Evolutionary conservation across 2,329 filamentous ascomycete genomes (phyloP).

Genomic region (Aspergillus brasiliensis): DNA sequence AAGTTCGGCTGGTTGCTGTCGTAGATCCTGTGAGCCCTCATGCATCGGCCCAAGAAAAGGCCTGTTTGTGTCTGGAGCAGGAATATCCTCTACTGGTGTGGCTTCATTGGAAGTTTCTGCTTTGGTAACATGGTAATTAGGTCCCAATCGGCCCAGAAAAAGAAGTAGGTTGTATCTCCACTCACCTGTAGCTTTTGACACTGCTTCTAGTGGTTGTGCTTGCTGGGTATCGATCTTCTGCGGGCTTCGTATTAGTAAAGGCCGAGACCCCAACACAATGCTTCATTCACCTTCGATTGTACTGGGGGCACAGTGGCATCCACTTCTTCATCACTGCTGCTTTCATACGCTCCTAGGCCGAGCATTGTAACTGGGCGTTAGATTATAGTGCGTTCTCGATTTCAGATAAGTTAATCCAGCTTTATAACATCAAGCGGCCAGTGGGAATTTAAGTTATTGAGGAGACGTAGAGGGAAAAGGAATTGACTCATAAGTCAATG

Average conservation of each 20-base stretch:
- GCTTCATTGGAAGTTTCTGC: background rate
- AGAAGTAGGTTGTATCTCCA: background rate
- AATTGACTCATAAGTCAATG: background rate
- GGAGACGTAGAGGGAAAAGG: background rate
- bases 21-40: slow-evolving; percentile 21
- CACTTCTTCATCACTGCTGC: slow-evolving; percentile 49
- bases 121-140: slow-evolving; percentile 7
- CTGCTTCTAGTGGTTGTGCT: slow-evolving; percentile 4
- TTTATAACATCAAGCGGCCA: background rate
- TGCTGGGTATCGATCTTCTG: slow-evolving; percentile 6
- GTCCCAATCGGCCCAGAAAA: background rate
- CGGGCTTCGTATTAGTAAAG: slow-evolving; percentile 17
- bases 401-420: background rate
- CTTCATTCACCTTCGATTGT: slow-evolving; percentile 26
- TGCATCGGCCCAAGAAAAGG: slow-evolving; percentile 43
- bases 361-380: slow-evolving; percentile 35
- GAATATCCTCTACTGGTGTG: slow-evolving; percentile 1
- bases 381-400: background rate
- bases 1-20: background rate
- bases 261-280: background rate
- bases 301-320: slow-evolving; percentile 18
- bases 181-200: slow-evolving; percentile 12
- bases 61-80: slow-evolving; percentile 23
- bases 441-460: background rate
- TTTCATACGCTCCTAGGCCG: slow-evolving; percentile 47